These are phyloP conservation scores for Tetracentron sinense DNA, from an alignment of 164 flowering plant genomes.

Conservation along the genomic window DNA sequence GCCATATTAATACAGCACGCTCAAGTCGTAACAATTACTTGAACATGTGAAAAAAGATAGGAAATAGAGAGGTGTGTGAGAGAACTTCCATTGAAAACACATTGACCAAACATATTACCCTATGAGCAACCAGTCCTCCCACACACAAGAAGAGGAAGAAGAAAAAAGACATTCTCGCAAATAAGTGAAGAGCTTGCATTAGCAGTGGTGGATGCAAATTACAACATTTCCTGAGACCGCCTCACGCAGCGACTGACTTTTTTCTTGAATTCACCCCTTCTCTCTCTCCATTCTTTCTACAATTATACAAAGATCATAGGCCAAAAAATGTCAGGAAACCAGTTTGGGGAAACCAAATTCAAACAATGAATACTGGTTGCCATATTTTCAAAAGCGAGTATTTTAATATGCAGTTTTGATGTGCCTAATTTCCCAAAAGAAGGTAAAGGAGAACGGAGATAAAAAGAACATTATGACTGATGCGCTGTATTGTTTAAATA, in stretches of 20 bases:
- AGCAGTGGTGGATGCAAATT: not conserved
- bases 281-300: slow-evolving; percentile 89
- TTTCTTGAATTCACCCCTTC: slow-evolving; percentile 56
- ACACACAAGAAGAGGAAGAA: too few relatives aligned
- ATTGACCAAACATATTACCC: slow-evolving; percentile 5
- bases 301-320: slow-evolving; percentile 11
- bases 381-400: too few relatives aligned
- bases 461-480: too few relatives aligned
- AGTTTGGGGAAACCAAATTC: too few relatives aligned
- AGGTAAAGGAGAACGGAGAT: too few relatives aligned
- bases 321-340: too few relatives aligned
- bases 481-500: too few relatives aligned
- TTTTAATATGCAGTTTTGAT: too few relatives aligned
- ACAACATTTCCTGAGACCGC: slow-evolving; percentile 48
- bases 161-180: not conserved
- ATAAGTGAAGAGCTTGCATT: not conserved
- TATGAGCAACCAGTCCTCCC: slow-evolving; percentile 7
- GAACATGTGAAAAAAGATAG: not conserved
- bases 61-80: not conserved
- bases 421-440: too few relatives aligned
- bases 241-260: slow-evolving; percentile 57
- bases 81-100: too few relatives aligned
- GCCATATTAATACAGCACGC: slow-evolving; percentile 3
- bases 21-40: not conserved
- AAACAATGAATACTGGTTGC: too few relatives aligned